Conservation (phyloP, 768 basidiomycete genomes). For the Collybia sordida region DNA sequence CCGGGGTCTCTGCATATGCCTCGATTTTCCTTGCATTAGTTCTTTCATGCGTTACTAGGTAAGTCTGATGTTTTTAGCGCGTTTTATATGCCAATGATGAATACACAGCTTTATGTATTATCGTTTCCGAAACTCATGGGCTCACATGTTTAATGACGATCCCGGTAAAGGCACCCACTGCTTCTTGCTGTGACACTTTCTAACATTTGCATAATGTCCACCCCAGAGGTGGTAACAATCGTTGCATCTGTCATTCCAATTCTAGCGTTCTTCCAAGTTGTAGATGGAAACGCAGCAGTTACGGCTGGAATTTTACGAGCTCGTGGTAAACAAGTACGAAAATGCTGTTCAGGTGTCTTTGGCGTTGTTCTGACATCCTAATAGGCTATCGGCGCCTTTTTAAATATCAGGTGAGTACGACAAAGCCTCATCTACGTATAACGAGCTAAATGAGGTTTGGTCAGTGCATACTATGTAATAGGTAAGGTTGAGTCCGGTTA, state of each 20-base stretch:
- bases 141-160: constrained; percentile 69
- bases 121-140: constrained; percentile 64
- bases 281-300: constrained; percentile 72
- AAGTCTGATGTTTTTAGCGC: constrained; percentile 2
- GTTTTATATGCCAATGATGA: neutral
- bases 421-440: neutral
- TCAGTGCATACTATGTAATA: constrained; percentile 75
- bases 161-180: constrained; percentile 35
- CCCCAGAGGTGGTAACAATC: constrained; percentile 48
- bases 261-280: constrained; percentile 77
- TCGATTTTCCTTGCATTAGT: constrained; percentile 62
- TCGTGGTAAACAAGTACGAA: constrained; percentile 66
- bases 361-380: neutral
- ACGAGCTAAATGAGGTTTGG: neutral
- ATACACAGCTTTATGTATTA: constrained; percentile 47
- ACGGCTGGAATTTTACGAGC: constrained; percentile 79
- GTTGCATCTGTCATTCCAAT: constrained; percentile 73
- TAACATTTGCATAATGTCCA: constrained; percentile 1
- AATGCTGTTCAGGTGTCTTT: neutral
- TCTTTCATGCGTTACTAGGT: constrained; percentile 65
- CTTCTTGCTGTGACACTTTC: neutral
- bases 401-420: constrained; percentile 63
- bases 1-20: constrained; percentile 35
- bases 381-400: constrained; percentile 68
- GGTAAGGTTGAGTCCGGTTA: constrained; percentile 32